Percentiles rank a stretch among this genome's conserved stretches.
These are phyloP conservation scores for Fusarium nygamai DNA, from an alignment of 2,329 filamentous ascomycete species.

Conservation along the genomic window DNA sequence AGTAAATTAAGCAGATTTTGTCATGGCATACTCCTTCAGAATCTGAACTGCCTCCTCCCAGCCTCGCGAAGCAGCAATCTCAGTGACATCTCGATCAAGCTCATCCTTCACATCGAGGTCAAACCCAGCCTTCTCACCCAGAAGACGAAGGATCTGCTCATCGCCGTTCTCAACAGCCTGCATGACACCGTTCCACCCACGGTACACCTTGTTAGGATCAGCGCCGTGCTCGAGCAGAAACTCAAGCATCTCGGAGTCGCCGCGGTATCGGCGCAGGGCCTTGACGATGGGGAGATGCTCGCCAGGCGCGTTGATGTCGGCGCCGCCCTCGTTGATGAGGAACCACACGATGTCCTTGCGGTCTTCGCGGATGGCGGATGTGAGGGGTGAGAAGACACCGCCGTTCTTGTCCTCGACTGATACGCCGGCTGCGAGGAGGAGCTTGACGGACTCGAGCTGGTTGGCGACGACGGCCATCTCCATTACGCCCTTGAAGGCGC, in stretches of 20 bases:
- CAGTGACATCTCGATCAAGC: slow-evolving; percentile 61
- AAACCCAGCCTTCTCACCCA: slow-evolving; percentile 60
- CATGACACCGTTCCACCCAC: slow-evolving; percentile 73
- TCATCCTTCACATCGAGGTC: slow-evolving; percentile 65
- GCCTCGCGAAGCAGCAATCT: slow-evolving; percentile 66
- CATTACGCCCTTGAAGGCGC: slow-evolving; percentile 72
- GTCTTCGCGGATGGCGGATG: slow-evolving; percentile 72
- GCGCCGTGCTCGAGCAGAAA: slow-evolving; percentile 71
- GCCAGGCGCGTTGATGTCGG: slow-evolving; percentile 73
- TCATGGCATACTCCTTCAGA: slow-evolving; percentile 43
- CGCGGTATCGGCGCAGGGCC: slow-evolving; percentile 68
- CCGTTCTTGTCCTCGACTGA: slow-evolving; percentile 77
- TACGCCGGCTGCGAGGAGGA: slow-evolving; percentile 71
- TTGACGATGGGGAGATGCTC: slow-evolving; percentile 79
- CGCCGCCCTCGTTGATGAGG: slow-evolving; percentile 69
- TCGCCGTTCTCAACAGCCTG: slow-evolving; percentile 74
- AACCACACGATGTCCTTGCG: slow-evolving; percentile 68
- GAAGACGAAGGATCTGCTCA: slow-evolving; percentile 60
- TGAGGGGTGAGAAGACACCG: slow-evolving; percentile 76
- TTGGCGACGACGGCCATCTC: slow-evolving; percentile 75
- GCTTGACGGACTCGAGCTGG: slow-evolving; percentile 73
- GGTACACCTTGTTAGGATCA: slow-evolving; percentile 74
- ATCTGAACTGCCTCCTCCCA: slow-evolving; percentile 67
- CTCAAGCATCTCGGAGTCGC: slow-evolving; percentile 68
- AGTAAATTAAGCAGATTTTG: slow-evolving; percentile 20